Percentiles rank a stretch among this genome's conserved stretches.
phyloP scores from a whole-genome alignment of 2,329 filamentous ascomycete species.

The Harringtonia lauricola region DNA sequence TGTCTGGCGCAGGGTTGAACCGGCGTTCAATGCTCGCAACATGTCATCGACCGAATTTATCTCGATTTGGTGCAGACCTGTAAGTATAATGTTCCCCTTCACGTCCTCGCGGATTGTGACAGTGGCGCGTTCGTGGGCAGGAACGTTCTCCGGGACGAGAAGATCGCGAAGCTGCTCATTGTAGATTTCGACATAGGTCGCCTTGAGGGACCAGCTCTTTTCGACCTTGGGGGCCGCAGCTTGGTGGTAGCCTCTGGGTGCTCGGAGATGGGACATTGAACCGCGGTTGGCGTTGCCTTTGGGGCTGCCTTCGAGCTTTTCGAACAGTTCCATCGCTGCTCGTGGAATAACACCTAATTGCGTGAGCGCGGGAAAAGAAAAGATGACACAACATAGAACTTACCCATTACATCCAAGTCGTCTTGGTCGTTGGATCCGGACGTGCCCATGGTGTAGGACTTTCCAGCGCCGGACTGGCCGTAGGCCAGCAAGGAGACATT shows the following conservation, averaged over 20 bases:
- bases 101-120: conserved; percentile 93
- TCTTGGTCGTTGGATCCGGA: conserved; percentile 71
- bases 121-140: conserved; percentile 56
- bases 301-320: conserved; percentile 63
- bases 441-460: conserved; percentile 98
- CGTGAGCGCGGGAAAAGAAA: too few relatives aligned
- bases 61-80: conserved; percentile 75
- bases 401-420: conserved; percentile 66
- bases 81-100: conserved; percentile 89
- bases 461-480: conserved; percentile 92
- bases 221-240: conserved; percentile 39
- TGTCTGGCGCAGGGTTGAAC: conserved; percentile 88
- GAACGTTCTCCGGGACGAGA: conserved; percentile 64
- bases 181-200: conserved; percentile 95
- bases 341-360: conserved; percentile 84
- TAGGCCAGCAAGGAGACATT: conserved; percentile 97
- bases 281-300: conserved; percentile 39
- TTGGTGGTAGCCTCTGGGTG: conserved; percentile 68
- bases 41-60: conserved; percentile 90
- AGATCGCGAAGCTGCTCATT: conserved; percentile 93
- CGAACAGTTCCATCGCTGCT: conserved; percentile 77
- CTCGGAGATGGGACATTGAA: conserved; percentile 67
- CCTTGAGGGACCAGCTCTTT: conserved; percentile 82
- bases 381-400: conserved; percentile 20
- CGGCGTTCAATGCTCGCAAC: conserved; percentile 79